phyloP scores from a whole-genome alignment of 139 green algal species.

The Microglena sp. region DNA sequence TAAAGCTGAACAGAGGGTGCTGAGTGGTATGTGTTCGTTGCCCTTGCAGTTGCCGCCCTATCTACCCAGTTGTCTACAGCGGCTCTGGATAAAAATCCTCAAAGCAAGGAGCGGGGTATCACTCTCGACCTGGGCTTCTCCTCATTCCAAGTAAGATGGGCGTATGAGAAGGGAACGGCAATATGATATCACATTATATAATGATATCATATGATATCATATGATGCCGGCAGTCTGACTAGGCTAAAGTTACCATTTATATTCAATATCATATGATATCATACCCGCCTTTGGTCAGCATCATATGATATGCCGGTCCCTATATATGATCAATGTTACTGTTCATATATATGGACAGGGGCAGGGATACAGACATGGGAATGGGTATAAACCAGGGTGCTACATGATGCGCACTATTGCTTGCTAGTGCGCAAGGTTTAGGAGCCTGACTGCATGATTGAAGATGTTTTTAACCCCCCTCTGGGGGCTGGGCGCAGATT shows the following conservation, averaged over 20 bases:
- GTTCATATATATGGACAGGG: too few species aligned
- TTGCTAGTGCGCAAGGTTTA: too few species aligned
- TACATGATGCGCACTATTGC: too few species aligned
- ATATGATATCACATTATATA: too few species aligned
- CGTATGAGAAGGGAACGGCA: not conserved
- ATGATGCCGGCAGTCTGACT: not conserved
- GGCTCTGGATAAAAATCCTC: slow-evolving; percentile 91
- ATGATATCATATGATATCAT: not conserved
- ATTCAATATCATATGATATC: not conserved
- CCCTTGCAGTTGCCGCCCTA: slow-evolving; percentile 64
- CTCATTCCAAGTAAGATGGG: slow-evolving; percentile 56
- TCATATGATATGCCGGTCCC: not conserved
- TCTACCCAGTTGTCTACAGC: slow-evolving; percentile 87
- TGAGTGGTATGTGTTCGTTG: too few species aligned
- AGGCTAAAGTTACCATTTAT: not conserved
- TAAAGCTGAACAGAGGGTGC: too few species aligned
- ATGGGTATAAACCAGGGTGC: too few species aligned
- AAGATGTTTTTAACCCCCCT: too few species aligned
- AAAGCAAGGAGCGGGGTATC: slow-evolving; percentile 89
- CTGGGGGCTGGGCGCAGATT: too few species aligned
- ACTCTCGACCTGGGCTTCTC: slow-evolving; percentile 97
- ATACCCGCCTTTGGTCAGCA: not conserved
- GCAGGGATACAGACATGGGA: too few species aligned
- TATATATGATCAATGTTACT: not conserved
- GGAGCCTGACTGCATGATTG: too few species aligned